Conservation (phyloP, 73 alveolate genomes). For the Tetrahymena malaccensis region DNA sequence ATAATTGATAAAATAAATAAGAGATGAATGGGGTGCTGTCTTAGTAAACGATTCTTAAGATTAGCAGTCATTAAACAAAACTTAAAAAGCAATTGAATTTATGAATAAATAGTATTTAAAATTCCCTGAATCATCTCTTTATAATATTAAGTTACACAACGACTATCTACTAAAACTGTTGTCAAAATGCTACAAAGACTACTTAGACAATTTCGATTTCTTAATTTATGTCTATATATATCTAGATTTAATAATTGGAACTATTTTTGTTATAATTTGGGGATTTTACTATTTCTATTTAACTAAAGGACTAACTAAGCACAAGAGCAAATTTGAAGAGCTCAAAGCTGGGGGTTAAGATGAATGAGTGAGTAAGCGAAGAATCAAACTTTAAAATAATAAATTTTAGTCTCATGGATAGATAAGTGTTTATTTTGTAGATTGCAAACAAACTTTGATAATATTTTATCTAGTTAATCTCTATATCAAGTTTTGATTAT, state of each 20-base stretch:
- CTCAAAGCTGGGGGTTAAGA: background rate
- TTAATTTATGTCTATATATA: background rate
- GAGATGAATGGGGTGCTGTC: background rate
- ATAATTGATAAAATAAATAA: background rate
- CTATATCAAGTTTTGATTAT: too few species aligned
- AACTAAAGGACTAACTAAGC: background rate
- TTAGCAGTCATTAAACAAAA: background rate
- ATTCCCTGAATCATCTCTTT: background rate
- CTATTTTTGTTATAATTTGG: background rate
- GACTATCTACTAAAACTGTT: background rate
- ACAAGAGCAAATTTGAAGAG: background rate
- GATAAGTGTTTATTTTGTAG: too few species aligned
- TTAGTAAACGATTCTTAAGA: background rate
- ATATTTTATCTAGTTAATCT: too few species aligned
- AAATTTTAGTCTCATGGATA: too few species aligned
- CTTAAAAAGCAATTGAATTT: background rate
- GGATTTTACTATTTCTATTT: background rate
- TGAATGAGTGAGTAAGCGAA: background rate
- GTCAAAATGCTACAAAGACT: background rate
- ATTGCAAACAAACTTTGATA: too few species aligned
- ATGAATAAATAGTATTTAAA: background rate
- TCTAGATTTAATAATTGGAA: background rate
- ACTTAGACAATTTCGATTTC: background rate
- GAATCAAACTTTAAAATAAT: too few species aligned
- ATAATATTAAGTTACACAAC: background rate